phyloP scores from a whole-genome alignment of 164 flowering plant genomes.

The Stephania cephalantha region DNA sequence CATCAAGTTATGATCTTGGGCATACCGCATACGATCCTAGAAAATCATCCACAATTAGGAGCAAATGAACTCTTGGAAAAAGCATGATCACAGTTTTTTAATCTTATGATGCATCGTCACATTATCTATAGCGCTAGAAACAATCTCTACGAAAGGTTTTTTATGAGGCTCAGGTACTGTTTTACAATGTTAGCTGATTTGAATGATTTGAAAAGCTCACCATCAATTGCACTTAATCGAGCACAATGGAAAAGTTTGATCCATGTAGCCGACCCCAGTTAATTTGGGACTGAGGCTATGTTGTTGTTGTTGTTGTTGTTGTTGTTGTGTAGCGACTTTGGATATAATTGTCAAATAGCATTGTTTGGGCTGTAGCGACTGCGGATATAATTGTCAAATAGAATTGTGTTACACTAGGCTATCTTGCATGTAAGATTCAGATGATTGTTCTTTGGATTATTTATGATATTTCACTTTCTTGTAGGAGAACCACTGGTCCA shows the following conservation, averaged over 20 bases:
- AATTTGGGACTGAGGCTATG: too few relatives aligned
- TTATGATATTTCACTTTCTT: slow-evolving; percentile 10
- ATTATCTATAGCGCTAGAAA: not conserved
- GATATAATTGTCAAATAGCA: too few relatives aligned
- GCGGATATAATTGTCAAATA: not conserved
- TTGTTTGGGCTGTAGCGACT: too few relatives aligned
- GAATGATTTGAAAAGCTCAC: too few relatives aligned
- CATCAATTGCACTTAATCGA: too few relatives aligned
- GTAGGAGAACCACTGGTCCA: slow-evolving; percentile 87
- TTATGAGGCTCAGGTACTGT: not conserved
- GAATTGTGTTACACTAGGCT: not conserved
- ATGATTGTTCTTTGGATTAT: not conserved
- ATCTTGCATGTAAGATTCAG: not conserved
- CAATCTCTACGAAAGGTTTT: not conserved
- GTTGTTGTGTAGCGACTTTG: too few relatives aligned
- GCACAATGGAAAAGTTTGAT: too few relatives aligned
- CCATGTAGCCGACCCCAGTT: too few relatives aligned
- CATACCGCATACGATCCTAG: not conserved
- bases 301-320: too few relatives aligned
- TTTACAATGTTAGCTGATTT: too few relatives aligned
- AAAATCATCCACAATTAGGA: not conserved
- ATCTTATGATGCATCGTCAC: not conserved
- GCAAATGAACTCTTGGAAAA: not conserved
- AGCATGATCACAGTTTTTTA: not conserved
- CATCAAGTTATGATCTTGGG: not conserved